Conservation (phyloP, 371 early-diverging fungal genomes). For the Homolaphlyctis polyrhiza region DNA sequence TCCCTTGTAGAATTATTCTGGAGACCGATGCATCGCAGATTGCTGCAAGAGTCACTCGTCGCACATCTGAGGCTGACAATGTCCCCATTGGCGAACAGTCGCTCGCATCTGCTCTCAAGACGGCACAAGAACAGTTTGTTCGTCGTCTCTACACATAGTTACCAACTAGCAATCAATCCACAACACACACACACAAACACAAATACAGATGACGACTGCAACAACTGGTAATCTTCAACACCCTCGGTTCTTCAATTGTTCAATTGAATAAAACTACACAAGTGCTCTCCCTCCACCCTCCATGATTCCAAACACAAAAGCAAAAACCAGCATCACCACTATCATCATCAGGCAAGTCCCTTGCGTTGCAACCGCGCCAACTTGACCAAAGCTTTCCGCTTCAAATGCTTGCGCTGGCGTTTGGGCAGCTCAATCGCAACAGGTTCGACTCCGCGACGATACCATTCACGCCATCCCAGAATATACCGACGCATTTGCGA, state of each 20-base stretch:
- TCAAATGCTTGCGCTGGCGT: slow-evolving; percentile 33
- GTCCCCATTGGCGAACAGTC: slow-evolving; percentile 90
- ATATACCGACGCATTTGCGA: slow-evolving; percentile 44
- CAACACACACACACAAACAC: too few relatives aligned
- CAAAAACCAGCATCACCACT: too few relatives aligned
- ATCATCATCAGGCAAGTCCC: slow-evolving; percentile 19
- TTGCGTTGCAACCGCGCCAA: slow-evolving; percentile 29
- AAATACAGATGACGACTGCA: too few relatives aligned
- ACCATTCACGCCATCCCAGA: slow-evolving; percentile 36
- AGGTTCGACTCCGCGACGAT: slow-evolving; percentile 29
- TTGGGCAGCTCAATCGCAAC: slow-evolving; percentile 24
- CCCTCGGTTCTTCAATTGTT: too few relatives aligned
- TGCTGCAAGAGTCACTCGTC: slow-evolving; percentile 86
- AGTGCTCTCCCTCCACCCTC: too few relatives aligned
- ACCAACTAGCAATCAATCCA: background rate
- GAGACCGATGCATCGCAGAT: slow-evolving; percentile 88
- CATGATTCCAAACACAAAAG: too few relatives aligned
- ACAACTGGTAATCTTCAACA: too few relatives aligned
- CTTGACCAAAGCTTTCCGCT: slow-evolving; percentile 25
- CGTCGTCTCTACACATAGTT: background rate
- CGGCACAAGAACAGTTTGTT: slow-evolving; percentile 77
- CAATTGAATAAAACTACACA: too few relatives aligned
- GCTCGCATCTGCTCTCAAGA: slow-evolving; percentile 81
- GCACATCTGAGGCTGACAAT: slow-evolving; percentile 68
- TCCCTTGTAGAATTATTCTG: slow-evolving; percentile 49